phyloP scores from a whole-genome alignment of 169 alveolate genomes.

The Cryptosporidium ubiquitum region DNA sequence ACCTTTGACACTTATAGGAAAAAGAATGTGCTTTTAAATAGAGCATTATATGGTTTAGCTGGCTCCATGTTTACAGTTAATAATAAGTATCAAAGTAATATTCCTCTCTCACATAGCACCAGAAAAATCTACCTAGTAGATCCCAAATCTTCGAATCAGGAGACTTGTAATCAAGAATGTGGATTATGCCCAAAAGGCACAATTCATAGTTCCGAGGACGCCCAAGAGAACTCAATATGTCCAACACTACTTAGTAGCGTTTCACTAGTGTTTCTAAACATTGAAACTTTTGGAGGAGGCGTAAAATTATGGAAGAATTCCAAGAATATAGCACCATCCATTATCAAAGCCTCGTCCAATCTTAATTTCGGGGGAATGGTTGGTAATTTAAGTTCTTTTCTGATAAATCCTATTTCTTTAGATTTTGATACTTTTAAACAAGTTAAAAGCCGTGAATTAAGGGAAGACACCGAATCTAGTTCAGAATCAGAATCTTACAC shows the following conservation, averaged over 20 bases:
- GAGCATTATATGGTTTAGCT: conserved; percentile 67
- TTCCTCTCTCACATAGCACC: conserved; percentile 45
- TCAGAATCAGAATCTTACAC: background rate
- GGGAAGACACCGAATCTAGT: background rate
- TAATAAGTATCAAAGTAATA: conserved; percentile 24
- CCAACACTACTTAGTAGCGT: conserved; percentile 55
- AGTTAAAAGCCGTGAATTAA: background rate
- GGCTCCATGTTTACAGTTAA: conserved; percentile 65
- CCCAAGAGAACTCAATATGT: background rate
- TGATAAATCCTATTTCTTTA: conserved; percentile 18
- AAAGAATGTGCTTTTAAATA: conserved; percentile 47
- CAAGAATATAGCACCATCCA: conserved; percentile 49
- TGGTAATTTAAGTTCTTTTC: conserved; percentile 29
- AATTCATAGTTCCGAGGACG: background rate
- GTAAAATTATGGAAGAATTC: conserved; percentile 58
- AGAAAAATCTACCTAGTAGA: conserved; percentile 11
- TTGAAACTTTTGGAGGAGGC: conserved; percentile 70
- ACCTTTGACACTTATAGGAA: conserved; percentile 63
- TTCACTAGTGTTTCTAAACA: conserved; percentile 61
- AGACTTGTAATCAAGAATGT: background rate
- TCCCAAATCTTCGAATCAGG: background rate
- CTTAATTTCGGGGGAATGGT: conserved; percentile 47
- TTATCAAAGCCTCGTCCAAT: background rate
- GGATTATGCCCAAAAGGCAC: conserved; percentile 40
- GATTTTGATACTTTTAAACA: background rate